Evolutionary conservation across 2,329 filamentous ascomycete species (phyloP).

Genomic region (Pseudopithomyces maydicus): DNA sequence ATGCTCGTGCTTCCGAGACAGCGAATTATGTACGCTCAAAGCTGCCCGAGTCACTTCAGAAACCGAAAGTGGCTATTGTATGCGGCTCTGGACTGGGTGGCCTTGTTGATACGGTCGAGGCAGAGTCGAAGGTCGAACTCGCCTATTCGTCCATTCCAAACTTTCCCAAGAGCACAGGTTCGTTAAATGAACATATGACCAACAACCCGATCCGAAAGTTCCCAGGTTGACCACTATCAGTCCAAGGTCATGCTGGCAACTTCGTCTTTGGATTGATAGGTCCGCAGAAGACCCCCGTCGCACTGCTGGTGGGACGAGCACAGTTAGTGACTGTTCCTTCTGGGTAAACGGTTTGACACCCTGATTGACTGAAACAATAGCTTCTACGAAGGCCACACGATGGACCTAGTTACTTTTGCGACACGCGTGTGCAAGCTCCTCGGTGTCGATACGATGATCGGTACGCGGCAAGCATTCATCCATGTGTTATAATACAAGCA

Average conservation of each 20-base stretch:
- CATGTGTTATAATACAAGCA: conserved; percentile 2
- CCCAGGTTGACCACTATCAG: conserved; percentile 29
- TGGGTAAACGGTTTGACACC: neutral
- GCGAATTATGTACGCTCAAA: conserved; percentile 54
- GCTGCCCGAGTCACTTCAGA: conserved; percentile 56
- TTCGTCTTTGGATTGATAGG: conserved; percentile 67
- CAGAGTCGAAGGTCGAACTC: conserved; percentile 57
- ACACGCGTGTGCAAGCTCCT: conserved; percentile 67
- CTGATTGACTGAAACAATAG: conserved; percentile 44
- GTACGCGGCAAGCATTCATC: conserved; percentile 39
- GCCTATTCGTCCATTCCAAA: conserved; percentile 65
- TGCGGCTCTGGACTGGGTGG: conserved; percentile 69
- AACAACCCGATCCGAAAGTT: neutral
- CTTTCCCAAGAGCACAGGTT: conserved; percentile 66
- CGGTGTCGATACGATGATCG: conserved; percentile 64
- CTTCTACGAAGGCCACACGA: conserved; percentile 71
- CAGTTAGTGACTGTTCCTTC: conserved; percentile 56
- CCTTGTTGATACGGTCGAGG: conserved; percentile 61
- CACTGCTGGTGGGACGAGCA: conserved; percentile 67
- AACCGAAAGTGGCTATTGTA: conserved; percentile 65
- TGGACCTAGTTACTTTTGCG: conserved; percentile 67
- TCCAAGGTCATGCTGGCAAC: conserved; percentile 67
- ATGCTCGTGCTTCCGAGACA: conserved; percentile 55
- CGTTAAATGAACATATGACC: conserved; percentile 31
- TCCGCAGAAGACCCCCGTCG: conserved; percentile 58